A percentile compares a stretch with the other conserved stretches of the same genome.
These are phyloP conservation scores for Cucumis hystrix DNA, from an alignment of 306 rosid genomes.

Conservation along the genomic window DNA sequence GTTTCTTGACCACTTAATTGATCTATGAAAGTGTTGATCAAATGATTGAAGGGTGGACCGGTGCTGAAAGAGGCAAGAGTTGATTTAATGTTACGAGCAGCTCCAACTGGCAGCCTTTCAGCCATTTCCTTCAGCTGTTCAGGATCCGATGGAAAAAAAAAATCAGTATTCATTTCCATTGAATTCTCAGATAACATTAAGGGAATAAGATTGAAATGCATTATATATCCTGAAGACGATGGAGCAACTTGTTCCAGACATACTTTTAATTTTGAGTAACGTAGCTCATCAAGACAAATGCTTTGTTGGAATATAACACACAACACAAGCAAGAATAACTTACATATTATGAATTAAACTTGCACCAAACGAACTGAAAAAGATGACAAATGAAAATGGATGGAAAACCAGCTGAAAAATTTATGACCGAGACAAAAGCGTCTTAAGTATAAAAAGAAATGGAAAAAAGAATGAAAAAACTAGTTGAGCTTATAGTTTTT, in stretches of 20 bases:
- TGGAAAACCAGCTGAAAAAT: not conserved
- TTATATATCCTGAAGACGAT: not conserved
- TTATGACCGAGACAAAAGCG: not conserved
- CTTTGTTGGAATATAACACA: not conserved
- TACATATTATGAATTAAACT: not conserved
- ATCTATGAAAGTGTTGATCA: constrained; percentile 38
- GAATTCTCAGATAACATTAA: not conserved
- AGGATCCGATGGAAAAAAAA: constrained; percentile 1
- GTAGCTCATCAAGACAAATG: not conserved
- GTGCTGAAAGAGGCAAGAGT: constrained; percentile 60
- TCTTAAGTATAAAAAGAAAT: not conserved
- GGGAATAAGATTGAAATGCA: not conserved
- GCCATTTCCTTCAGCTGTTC: constrained; percentile 94
- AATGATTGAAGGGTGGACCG: constrained; percentile 42
- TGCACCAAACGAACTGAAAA: not conserved
- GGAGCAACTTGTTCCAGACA: not conserved
- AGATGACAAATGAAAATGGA: not conserved
- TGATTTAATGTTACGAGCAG: constrained; percentile 59
- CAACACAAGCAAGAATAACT: not conserved
- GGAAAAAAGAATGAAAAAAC: not conserved
- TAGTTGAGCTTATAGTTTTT: not conserved
- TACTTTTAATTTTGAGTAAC: not conserved
- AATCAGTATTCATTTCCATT: not conserved
- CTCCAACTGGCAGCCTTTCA: constrained; percentile 91
- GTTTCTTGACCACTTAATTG: constrained; percentile 48